A percentile compares a stretch with the other conserved stretches of the same genome.
phyloP scores from a whole-genome alignment of 208 protist genomes.

The Trypanosomatidae sp. region DNA sequence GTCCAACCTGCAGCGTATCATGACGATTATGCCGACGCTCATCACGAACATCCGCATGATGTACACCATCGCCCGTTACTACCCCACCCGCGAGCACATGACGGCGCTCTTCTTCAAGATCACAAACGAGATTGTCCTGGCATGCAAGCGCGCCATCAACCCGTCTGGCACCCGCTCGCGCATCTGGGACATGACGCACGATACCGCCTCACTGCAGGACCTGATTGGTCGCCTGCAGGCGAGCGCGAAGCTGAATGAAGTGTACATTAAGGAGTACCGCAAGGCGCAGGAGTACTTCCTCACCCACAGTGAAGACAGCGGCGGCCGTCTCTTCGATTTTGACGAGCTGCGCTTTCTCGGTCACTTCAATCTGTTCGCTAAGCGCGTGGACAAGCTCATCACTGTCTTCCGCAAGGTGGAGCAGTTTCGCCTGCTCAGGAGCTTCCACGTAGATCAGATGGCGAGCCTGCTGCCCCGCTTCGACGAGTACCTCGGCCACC shows the following conservation, averaged over 20 bases:
- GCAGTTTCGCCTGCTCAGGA: conserved; percentile 95
- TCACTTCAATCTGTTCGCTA: conserved; percentile 97
- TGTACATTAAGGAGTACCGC: conserved; percentile 94
- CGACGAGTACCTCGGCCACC: conserved; percentile 91
- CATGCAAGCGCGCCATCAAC: conserved; percentile 94
- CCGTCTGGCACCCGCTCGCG: conserved; percentile 77
- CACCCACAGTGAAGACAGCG: conserved; percentile 46
- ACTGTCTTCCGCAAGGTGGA: conserved; percentile 96
- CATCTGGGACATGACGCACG: conserved; percentile 93
- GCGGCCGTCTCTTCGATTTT: conserved; percentile 89
- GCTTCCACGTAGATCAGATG: conserved; percentile 95
- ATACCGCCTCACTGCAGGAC: conserved; percentile 65
- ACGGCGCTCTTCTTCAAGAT: conserved; percentile 98
- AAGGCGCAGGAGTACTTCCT: conserved; percentile 89
- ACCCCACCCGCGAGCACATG: conserved; percentile 94
- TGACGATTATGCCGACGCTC: conserved; percentile 93
- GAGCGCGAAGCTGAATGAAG: conserved; percentile 92
- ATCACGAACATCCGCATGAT: conserved; percentile 98
- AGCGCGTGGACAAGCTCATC: conserved; percentile 96
- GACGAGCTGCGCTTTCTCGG: conserved; percentile 97
- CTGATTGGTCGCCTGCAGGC: conserved; percentile 82
- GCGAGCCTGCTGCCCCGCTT: conserved; percentile 92
- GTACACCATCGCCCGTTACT: conserved; percentile 97
- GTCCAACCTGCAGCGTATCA: conserved; percentile 91
- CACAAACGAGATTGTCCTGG: conserved; percentile 96